These are phyloP conservation scores for Fonsecaea monophora DNA, from an alignment of 2,329 filamentous ascomycete species.

Conservation along the genomic window DNA sequence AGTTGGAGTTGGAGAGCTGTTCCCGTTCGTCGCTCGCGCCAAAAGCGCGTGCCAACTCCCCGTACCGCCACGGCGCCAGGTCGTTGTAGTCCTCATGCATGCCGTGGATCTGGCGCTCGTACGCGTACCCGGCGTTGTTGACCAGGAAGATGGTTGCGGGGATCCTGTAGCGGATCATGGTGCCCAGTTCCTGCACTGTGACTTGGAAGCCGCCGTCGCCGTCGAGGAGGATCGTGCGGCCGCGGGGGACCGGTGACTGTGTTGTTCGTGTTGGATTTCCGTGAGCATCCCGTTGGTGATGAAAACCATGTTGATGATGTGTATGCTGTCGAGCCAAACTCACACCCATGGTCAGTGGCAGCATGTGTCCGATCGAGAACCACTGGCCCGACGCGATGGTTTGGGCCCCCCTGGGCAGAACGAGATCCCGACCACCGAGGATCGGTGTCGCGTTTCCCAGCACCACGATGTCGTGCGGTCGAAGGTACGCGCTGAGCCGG, in stretches of 20 bases:
- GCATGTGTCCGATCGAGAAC: constrained; percentile 71
- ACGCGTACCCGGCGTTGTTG: constrained; percentile 87
- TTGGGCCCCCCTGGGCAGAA: constrained; percentile 77
- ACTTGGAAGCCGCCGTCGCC: constrained; percentile 88
- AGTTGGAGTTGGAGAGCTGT: not conserved
- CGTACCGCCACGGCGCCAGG: constrained; percentile 76
- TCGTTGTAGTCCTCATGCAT: constrained; percentile 83
- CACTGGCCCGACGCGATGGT: constrained; percentile 80
- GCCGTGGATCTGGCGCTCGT: constrained; percentile 87
- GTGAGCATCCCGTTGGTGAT: not conserved
- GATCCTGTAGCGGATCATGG: constrained; percentile 77
- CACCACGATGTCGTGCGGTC: constrained; percentile 75
- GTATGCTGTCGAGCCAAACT: constrained; percentile 65
- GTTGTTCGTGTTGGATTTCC: too few relatives aligned
- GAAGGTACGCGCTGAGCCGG: constrained; percentile 73
- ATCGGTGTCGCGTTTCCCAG: constrained; percentile 89
- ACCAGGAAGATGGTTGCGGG: constrained; percentile 84
- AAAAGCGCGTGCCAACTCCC: constrained; percentile 71
- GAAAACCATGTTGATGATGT: constrained; percentile 63
- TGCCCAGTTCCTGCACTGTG: constrained; percentile 78
- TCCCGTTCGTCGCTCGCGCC: constrained; percentile 60
- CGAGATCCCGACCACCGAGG: constrained; percentile 86
- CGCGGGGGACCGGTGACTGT: constrained; percentile 37
- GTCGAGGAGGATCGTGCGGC: constrained; percentile 80
- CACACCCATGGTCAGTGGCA: constrained; percentile 70